A percentile compares a stretch with the other conserved stretches of the same genome.
Evolutionary conservation across 257 asterid species (phyloP).

Genomic region (Solanum acaule): DNA sequence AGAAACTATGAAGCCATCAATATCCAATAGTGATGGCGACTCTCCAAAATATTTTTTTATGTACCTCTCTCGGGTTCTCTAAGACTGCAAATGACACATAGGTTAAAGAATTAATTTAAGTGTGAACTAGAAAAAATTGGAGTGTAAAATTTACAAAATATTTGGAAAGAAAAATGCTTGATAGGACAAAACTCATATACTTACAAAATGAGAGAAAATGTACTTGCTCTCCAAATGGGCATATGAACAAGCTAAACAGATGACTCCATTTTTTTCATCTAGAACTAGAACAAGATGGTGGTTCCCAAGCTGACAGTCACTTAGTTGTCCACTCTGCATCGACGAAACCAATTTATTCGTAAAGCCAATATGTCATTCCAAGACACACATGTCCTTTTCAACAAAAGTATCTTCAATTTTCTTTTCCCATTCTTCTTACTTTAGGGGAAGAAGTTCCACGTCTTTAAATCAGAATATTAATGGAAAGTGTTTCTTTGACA

Average conservation of each 20-base stretch:
- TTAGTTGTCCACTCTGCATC: not conserved
- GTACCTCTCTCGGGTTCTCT: constrained; percentile 3
- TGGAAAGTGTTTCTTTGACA: constrained; percentile 13
- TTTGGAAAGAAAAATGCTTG: not conserved
- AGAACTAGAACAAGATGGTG: constrained; percentile 34
- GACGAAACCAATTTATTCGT: not conserved
- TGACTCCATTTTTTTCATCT: constrained; percentile 54
- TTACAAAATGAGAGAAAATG: constrained; percentile 53
- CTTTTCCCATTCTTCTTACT: constrained; percentile 34
- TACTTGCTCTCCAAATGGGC: constrained; percentile 38
- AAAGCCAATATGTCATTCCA: constrained; percentile 11
- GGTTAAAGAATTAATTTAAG: not conserved
- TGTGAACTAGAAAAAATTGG: not conserved
- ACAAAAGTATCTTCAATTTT: constrained; percentile 36
- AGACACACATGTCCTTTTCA: constrained; percentile 32
- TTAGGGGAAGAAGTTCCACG: constrained; percentile 11
- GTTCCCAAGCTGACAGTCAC: constrained; percentile 27
- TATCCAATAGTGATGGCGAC: not conserved
- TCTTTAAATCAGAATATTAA: constrained; percentile 47
- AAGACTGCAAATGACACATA: constrained; percentile 14
- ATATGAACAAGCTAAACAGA: constrained; percentile 32
- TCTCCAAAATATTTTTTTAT: not conserved
- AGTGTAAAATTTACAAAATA: not conserved
- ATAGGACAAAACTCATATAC: constrained; percentile 3
- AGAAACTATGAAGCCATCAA: not conserved